Base-by-base conservation (phyloP, 129 eudicot species). In the Mikania micrantha region DNA sequence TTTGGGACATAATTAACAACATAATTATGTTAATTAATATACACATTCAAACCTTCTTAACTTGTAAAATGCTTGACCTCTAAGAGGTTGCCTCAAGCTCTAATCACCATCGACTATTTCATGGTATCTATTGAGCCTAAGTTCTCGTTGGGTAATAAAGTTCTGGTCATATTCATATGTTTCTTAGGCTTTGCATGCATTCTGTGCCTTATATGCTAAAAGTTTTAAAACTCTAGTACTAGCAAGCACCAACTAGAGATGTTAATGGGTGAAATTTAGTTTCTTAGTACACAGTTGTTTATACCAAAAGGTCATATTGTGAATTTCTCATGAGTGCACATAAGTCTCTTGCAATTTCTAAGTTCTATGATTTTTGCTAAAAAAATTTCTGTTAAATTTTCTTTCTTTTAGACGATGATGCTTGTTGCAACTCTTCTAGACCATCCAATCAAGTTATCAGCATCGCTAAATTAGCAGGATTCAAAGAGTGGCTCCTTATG, bases 401-500 rank as follows among this genome's bases (percentile, higher is more conserved):
- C 28, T 24, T 70, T 63, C 53, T 72, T 72, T 61, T 73, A 83
- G 95, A 60, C 38, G 68, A 67, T 62, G 76, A 45, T 64, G 62
- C 31, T 53, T 27, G 64, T 38, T 21, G 63, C 48, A 75, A 75
- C 71, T 38, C 73, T 44, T 73, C 69, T 28, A 80, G 73, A 57
- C 85, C 76, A 42, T 76, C 84, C 48, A 71, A 36, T 73, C 93
- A 85, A 72, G 85, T 78, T 73, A 74, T 94, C 67, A 95, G 95
- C 52, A 47, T 94, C 22, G 95, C 99, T 36, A 94, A 90, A 60
- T 54, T 94, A 73, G 69, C 85, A 58, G 99, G 99, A 65, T 86
- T 90, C 66, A 61, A 73, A 73, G 93, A 94, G 81, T 94, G 99
- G 99, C 88, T 94, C 73, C 83, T 86, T 32, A 78, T 89, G 69